Base-by-base conservation (phyloP, 2,329 filamentous ascomycete species). In the Fusarium sarcochroum region DNA sequence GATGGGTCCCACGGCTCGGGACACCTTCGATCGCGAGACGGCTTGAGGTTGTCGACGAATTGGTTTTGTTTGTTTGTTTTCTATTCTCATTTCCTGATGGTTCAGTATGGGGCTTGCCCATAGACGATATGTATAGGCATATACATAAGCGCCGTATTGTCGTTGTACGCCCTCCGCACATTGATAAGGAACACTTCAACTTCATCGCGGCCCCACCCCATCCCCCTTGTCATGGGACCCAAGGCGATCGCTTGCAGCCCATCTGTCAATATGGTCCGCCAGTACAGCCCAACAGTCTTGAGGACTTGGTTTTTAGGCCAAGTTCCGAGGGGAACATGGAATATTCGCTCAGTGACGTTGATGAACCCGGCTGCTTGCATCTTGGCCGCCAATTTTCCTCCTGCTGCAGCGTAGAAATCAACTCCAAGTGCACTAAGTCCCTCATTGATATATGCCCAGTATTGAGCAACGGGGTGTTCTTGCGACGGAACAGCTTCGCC, bases 41-140 rank as follows among this genome's bases (percentile, higher is more conserved):
- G 40, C 4, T 34, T n/a, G 23, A 61, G 25, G 15, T 54, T 44
- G 21, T 20, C 21, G 18, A 15, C 11, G 15, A 34, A 44, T 34
- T 27, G 21, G 20, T 44, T 46, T 32, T 38, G 13, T 35, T 25
- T 45, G 21, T 45, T 30, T 30, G 10, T 30, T 30, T 30, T 30
- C 27, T 46, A 21, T 37, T 32, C 20, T 10, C 40, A 71, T 63
- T 20, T 37, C 30, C 30, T 21, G 42, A 30, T 23, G 47, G 40
- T 46, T 49, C 62, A 69, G 35, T 63, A 49, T 34, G 86, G 84
- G 73, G 83, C 87, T 74, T 88, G 86, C 17, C 81, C 86, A 68
- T 85, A 87, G 14, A 87, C 78, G 51, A 87, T 80, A 71, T 86
- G 82, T 67, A 87, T 78, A 10, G 85, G 85, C 86, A 88, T 88